Conservation (phyloP, 768 basidiomycete genomes). For the Suillus lakei region DNA sequence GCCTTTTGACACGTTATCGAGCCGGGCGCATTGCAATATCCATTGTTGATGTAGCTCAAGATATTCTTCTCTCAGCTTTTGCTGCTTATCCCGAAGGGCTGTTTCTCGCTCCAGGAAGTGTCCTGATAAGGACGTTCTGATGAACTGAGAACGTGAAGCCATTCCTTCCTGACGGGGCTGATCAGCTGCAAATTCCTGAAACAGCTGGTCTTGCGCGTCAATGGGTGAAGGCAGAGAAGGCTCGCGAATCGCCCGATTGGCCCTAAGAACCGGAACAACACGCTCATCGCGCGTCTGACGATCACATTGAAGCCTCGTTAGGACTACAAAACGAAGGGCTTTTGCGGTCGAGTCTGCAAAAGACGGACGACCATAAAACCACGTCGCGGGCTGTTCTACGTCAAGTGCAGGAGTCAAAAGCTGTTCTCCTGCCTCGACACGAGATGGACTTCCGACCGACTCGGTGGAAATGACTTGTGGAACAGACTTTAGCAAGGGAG, state of each 20-base stretch:
- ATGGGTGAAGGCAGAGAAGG: slow-evolving; percentile 32
- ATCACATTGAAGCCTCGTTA: slow-evolving; percentile 63
- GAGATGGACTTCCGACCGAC: slow-evolving; percentile 19
- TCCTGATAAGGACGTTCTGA: slow-evolving; percentile 55
- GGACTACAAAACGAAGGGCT: slow-evolving; percentile 65
- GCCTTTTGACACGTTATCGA: slow-evolving; percentile 56
- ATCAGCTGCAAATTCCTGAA: slow-evolving; percentile 52
- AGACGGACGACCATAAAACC: slow-evolving; percentile 4
- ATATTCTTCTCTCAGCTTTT: slow-evolving; percentile 68
- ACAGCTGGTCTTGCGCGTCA: slow-evolving; percentile 46
- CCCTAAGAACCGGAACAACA: slow-evolving; percentile 63
- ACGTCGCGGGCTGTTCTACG: slow-evolving; percentile 4
- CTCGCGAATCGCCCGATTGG: slow-evolving; percentile 55
- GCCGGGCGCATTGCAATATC: slow-evolving; percentile 67
- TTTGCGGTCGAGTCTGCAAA: slow-evolving; percentile 53
- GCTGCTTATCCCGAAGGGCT: slow-evolving; percentile 55
- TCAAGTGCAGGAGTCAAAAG: slow-evolving; percentile 2
- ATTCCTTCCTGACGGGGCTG: slow-evolving; percentile 39
- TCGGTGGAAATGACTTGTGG: slow-evolving; percentile 15
- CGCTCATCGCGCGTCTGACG: slow-evolving; percentile 65
- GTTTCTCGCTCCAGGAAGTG: slow-evolving; percentile 59
- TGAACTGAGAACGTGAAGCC: slow-evolving; percentile 39
- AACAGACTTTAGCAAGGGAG: slow-evolving; percentile 12
- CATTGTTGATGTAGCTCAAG: slow-evolving; percentile 70
- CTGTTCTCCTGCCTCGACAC: slow-evolving; percentile 25